Percentiles rank a stretch among this genome's conserved stretches.
Evolutionary conservation across 2,329 filamentous ascomycete species (phyloP).

Genomic region (Fusarium anthophilum): DNA sequence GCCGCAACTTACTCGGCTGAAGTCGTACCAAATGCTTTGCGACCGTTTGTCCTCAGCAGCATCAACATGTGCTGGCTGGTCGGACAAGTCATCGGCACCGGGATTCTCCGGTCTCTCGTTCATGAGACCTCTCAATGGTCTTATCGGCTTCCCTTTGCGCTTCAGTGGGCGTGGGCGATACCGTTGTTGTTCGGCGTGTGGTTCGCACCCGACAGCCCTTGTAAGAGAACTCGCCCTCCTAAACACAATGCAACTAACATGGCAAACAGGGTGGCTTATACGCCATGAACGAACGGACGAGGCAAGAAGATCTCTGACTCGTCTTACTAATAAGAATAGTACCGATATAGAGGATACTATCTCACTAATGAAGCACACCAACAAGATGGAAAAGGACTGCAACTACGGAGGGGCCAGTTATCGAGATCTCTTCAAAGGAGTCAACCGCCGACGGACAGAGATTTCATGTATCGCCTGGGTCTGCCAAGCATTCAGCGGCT

Average conservation of each 20-base stretch:
- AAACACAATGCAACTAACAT: not conserved
- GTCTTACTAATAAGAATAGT: conserved; percentile 44
- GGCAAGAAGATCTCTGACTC: conserved; percentile 45
- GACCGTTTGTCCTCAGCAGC: conserved; percentile 50
- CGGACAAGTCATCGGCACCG: conserved; percentile 51
- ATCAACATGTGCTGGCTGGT: conserved; percentile 56
- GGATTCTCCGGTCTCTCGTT: conserved; percentile 48
- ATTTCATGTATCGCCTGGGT: conserved; percentile 43
- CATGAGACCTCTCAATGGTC: conserved; percentile 43
- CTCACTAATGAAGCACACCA: conserved; percentile 52
- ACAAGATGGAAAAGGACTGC: conserved; percentile 53
- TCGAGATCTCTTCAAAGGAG: conserved; percentile 33
- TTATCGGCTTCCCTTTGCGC: conserved; percentile 48
- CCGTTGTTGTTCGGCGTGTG: conserved; percentile 48
- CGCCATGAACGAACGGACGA: conserved; percentile 47
- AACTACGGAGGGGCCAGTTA: conserved; percentile 47
- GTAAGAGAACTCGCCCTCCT: conserved; percentile 26
- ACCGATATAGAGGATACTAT: conserved; percentile 56
- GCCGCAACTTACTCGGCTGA: conserved; percentile 54
- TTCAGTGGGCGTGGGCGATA: conserved; percentile 54
- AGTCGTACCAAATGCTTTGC: conserved; percentile 45
- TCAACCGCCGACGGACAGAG: conserved; percentile 43
- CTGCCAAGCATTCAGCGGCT: conserved; percentile 41
- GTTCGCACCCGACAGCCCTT: conserved; percentile 54
- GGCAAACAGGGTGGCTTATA: conserved; percentile 47